Conservation (phyloP, 305 asterid species). For the Fraxinus dipetala region DNA sequence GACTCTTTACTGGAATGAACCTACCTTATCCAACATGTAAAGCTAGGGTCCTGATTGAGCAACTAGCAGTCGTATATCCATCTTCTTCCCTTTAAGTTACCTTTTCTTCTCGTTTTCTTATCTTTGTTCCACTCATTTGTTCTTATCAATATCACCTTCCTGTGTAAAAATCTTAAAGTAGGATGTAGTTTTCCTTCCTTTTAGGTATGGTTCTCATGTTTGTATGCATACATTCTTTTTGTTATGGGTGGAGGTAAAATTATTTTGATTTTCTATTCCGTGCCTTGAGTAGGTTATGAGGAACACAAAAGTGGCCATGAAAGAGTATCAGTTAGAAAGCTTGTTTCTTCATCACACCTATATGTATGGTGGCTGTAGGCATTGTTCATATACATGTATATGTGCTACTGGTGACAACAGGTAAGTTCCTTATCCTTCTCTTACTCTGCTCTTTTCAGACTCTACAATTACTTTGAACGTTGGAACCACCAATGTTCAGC, state of each 20-base stretch:
- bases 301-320: conserved; percentile 71
- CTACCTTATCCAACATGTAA: neutral
- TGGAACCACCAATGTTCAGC: neutral
- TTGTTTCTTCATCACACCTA: conserved; percentile 94
- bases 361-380: conserved; percentile 97
- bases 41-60: neutral
- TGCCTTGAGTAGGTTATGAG: conserved; percentile 72
- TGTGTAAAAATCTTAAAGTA: neutral
- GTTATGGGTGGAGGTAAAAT: conserved; percentile 18
- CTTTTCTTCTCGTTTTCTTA: neutral
- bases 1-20: neutral
- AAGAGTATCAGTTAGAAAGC: conserved; percentile 93
- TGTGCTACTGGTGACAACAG: conserved; percentile 92
- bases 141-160: neutral
- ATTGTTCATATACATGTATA: conserved; percentile 92
- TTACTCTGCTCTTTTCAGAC: neutral
- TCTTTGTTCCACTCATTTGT: neutral
- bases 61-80: neutral
- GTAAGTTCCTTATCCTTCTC: conserved; percentile 33
- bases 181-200: neutral
- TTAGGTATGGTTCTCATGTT: conserved; percentile 2
- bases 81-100: neutral
- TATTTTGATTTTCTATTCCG: conserved; percentile 20
- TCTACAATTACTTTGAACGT: neutral
- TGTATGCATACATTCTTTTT: conserved; percentile 9